Evolutionary conservation across 345 rosid species (phyloP).

Genomic region (Syzygium oleosum): DNA sequence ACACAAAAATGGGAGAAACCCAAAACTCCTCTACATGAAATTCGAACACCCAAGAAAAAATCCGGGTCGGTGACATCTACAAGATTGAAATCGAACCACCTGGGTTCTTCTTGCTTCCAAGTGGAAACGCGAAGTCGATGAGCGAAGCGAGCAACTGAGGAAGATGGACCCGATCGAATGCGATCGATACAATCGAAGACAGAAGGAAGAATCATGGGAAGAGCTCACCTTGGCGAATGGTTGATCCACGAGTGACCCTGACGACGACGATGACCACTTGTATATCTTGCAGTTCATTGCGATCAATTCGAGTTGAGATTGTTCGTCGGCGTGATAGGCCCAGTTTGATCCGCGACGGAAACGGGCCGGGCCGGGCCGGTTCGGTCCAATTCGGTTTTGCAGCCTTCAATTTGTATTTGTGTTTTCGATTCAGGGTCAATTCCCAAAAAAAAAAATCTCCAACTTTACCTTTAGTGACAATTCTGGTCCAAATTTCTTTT

Average conservation of each 20-base stretch:
- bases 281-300: neutral
- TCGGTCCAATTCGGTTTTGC: neutral
- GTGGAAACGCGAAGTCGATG: neutral
- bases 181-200: neutral
- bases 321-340: neutral
- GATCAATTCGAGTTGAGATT: neutral
- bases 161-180: neutral
- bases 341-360: neutral
- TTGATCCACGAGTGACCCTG: neutral
- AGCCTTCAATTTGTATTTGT: neutral
- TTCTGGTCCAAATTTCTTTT: too few relatives aligned
- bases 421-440: neutral
- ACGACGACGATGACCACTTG: neutral
- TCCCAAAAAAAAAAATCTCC: too few relatives aligned
- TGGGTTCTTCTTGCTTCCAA: neutral
- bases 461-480: too few relatives aligned
- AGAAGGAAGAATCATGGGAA: neutral
- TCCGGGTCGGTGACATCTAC: neutral
- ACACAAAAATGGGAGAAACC: neutral
- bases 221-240: neutral
- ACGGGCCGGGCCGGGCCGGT: neutral
- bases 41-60: neutral
- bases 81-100: neutral
- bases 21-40: neutral
- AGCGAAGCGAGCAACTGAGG: neutral